These are phyloP conservation scores for Claviceps purpurea DNA, from an alignment of 2,329 filamentous ascomycete species.

Conservation along the genomic window DNA sequence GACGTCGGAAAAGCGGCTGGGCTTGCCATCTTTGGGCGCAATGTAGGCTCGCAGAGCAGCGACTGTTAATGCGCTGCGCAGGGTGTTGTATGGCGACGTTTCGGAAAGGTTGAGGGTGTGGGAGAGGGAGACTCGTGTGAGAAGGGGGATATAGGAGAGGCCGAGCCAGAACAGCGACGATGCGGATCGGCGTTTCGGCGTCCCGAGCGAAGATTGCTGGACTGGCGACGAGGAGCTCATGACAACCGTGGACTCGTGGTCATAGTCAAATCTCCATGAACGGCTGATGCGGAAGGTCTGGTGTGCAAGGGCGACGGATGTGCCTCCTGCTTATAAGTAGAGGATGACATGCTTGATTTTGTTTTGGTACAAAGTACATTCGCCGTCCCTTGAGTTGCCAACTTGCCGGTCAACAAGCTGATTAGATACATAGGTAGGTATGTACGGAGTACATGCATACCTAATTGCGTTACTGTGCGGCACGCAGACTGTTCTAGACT, in stretches of 20 bases:
- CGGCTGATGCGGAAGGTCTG: not conserved
- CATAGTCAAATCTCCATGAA: not conserved
- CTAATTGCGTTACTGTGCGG: no score
- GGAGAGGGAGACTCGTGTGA: slow-evolving; percentile 31
- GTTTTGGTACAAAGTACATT: no score
- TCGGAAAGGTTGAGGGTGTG: slow-evolving; percentile 57
- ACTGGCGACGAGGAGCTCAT: slow-evolving; percentile 1
- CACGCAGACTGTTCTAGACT: no score
- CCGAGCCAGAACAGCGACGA: slow-evolving; percentile 22
- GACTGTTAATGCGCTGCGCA: slow-evolving; percentile 61
- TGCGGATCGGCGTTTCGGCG: not conserved
- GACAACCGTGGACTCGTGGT: not conserved
- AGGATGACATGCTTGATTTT: no score
- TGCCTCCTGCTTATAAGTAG: no score
- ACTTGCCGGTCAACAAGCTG: no score
- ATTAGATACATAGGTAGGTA: no score
- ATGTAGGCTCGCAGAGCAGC: slow-evolving; percentile 57
- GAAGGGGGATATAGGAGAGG: slow-evolving; percentile 48
- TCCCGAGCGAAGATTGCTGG: not conserved
- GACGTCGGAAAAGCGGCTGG: slow-evolving; percentile 40
- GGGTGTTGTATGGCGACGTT: slow-evolving; percentile 62
- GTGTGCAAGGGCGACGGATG: no score
- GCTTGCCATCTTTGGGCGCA: slow-evolving; percentile 21
- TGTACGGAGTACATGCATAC: no score
- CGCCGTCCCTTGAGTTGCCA: no score